Percentiles rank a stretch among this genome's conserved stretches.
Conservation (phyloP, 257 asterid species). For the Fraxinus quadrangulata region DNA sequence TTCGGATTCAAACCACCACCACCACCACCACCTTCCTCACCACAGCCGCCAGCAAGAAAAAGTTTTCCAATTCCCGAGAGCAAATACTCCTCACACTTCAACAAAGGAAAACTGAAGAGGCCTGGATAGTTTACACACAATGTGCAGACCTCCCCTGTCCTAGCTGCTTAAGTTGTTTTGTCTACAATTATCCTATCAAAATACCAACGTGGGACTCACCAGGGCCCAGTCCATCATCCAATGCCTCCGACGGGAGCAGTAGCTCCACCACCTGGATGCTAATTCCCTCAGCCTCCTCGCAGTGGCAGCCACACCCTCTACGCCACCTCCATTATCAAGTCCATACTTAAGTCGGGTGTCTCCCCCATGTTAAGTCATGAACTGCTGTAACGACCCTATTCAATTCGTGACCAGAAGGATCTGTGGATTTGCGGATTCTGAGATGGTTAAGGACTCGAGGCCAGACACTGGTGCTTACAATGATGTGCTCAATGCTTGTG, state of each 20-base stretch:
- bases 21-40: slow-evolving; percentile 34
- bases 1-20: slow-evolving; percentile 38
- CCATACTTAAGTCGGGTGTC: slow-evolving; percentile 90
- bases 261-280: slow-evolving; percentile 91
- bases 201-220: slow-evolving; percentile 56
- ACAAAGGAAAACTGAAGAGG: slow-evolving; percentile 78
- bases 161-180: slow-evolving; percentile 88
- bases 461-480: slow-evolving; percentile 92
- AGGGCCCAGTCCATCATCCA: slow-evolving; percentile 83
- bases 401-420: slow-evolving; percentile 26
- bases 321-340: slow-evolving; percentile 74
- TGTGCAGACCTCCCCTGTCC: slow-evolving; percentile 62
- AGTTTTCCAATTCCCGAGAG: slow-evolving; percentile 43
- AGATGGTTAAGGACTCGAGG: slow-evolving; percentile 53
- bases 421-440: slow-evolving; percentile 44
- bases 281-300: slow-evolving; percentile 91
- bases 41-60: slow-evolving; percentile 28
- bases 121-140: slow-evolving; percentile 68
- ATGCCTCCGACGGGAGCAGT: slow-evolving; percentile 70
- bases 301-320: slow-evolving; percentile 86
- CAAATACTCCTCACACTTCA: slow-evolving; percentile 64
- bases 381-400: slow-evolving; percentile 63
- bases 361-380: slow-evolving; percentile 95
- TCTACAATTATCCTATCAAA: slow-evolving; percentile 72
- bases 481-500: slow-evolving; percentile 90